A percentile compares a stretch with the other conserved stretches of the same genome.
Evolutionary conservation across 768 basidiomycete genomes (phyloP).

Genomic region (Termitomyces sp.): DNA sequence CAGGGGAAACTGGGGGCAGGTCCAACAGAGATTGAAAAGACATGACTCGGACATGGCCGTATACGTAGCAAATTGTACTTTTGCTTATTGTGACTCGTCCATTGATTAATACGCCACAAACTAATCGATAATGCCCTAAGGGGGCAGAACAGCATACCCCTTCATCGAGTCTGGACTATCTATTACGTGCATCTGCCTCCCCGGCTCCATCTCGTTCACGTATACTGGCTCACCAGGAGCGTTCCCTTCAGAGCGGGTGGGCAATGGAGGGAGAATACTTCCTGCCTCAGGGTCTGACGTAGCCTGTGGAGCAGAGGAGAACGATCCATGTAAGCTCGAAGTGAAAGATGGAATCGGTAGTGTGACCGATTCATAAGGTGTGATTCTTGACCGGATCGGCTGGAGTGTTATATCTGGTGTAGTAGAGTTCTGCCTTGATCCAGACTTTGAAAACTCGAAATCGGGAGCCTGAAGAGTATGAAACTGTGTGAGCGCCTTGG

Average conservation of each 20-base stretch:
- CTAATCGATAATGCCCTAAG: constrained; percentile 1
- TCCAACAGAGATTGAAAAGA: constrained; percentile 35
- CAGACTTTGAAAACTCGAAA: constrained; percentile 29
- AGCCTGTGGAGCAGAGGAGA: background rate
- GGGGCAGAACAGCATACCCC: constrained; percentile 19
- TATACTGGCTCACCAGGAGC: constrained; percentile 13
- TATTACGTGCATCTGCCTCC: constrained; percentile 18
- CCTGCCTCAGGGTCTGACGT: background rate
- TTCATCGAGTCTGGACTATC: constrained; percentile 33
- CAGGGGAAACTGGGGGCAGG: constrained; percentile 52
- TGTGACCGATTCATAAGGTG: constrained; percentile 5
- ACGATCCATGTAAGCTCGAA: constrained; percentile 3
- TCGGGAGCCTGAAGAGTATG: constrained; percentile 43
- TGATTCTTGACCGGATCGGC: background rate
- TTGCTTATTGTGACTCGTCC: background rate
- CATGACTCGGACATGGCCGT: constrained; percentile 19
- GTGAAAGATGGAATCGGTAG: constrained; percentile 2
- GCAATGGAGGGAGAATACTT: constrained; percentile 11
- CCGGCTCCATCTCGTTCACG: constrained; percentile 15
- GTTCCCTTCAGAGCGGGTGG: constrained; percentile 7
- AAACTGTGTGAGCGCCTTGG: constrained; percentile 43
- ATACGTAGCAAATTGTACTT: background rate
- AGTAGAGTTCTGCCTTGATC: constrained; percentile 13
- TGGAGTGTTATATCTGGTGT: constrained; percentile 13
- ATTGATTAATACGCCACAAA: constrained; percentile 11